These are phyloP conservation scores for Candida silvatica DNA, from an alignment of 805 yeast genomes.

Conservation along the genomic window DNA sequence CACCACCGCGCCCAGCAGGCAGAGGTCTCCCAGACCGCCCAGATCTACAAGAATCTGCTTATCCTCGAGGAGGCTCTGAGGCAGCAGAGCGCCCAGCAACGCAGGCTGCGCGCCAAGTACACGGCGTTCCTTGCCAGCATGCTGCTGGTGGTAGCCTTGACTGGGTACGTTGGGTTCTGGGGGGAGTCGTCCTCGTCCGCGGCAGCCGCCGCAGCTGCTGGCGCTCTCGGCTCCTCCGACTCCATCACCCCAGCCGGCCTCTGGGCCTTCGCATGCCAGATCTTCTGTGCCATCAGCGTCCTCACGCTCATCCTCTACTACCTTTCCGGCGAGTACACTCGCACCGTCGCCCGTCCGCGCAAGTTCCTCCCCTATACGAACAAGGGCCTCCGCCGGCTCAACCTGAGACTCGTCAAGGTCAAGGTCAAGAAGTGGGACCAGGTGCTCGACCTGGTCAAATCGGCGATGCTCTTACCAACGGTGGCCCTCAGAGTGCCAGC, in stretches of 20 bases:
- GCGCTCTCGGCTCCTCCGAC: slow-evolving; percentile 13
- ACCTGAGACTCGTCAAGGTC: slow-evolving; percentile 66
- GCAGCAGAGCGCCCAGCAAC: slow-evolving; percentile 70
- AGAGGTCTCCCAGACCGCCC: slow-evolving; percentile 36
- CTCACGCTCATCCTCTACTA: slow-evolving; percentile 73
- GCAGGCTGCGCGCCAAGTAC: slow-evolving; percentile 54
- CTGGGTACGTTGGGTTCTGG: slow-evolving; percentile 26
- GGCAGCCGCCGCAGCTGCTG: slow-evolving; percentile 26
- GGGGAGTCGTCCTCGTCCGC: slow-evolving; percentile 11
- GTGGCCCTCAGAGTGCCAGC: slow-evolving; percentile 7
- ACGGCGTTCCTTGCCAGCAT: slow-evolving; percentile 42
- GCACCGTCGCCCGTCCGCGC: slow-evolving; percentile 78
- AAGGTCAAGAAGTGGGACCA: slow-evolving; percentile 29
- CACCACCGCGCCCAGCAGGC: slow-evolving; percentile 14
- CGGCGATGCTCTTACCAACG: slow-evolving; percentile 10
- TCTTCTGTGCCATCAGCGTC: slow-evolving; percentile 49
- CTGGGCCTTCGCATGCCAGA: slow-evolving; percentile 33
- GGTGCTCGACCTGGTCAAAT: slow-evolving; percentile 12
- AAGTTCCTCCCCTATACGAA: slow-evolving; percentile 75
- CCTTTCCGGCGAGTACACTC: slow-evolving; percentile 80
- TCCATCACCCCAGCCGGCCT: neutral
- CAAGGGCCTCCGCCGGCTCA: slow-evolving; percentile 79
- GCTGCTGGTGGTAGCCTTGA: slow-evolving; percentile 27
- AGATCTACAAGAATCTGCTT: slow-evolving; percentile 72
- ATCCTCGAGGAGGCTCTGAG: slow-evolving; percentile 82